A percentile compares a stretch with the other conserved stretches of the same genome.
These are phyloP conservation scores for Aaosphaeria arxii DNA, from an alignment of 2,329 filamentous ascomycete genomes.

Conservation along the genomic window DNA sequence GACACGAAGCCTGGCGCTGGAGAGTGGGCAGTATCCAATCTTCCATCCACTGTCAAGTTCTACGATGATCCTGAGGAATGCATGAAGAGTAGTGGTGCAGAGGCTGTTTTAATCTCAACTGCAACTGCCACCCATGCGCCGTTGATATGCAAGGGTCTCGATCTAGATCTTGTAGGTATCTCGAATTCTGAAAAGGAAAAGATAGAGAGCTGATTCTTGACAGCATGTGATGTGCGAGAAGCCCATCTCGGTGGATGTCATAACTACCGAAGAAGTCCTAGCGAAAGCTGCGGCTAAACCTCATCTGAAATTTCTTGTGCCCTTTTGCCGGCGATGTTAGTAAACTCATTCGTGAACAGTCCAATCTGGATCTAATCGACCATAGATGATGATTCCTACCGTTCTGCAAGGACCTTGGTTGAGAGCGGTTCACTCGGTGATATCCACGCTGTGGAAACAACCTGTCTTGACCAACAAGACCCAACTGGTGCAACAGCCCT, in stretches of 20 bases:
- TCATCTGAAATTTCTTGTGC: not conserved
- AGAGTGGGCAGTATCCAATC: not conserved
- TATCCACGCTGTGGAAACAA: not conserved
- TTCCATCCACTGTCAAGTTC: not conserved
- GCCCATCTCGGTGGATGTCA: constrained; percentile 5
- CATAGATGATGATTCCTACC: not conserved
- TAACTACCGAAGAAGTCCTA: constrained; percentile 2
- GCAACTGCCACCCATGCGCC: not conserved
- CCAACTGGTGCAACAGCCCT: too few species aligned
- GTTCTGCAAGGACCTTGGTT: not conserved
- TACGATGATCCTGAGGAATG: not conserved
- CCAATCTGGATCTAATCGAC: not conserved
- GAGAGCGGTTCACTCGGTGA: not conserved
- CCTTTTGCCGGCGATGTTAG: not conserved
- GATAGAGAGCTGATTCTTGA: not conserved
- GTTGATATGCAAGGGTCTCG: not conserved
- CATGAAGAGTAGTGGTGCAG: not conserved
- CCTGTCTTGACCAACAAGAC: not conserved
- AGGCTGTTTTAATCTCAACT: not conserved
- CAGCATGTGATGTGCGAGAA: constrained; percentile 8
- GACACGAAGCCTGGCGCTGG: not conserved
- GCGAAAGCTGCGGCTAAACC: not conserved
- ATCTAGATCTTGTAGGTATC: too few species aligned
- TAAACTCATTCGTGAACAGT: not conserved
- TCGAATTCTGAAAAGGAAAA: too few species aligned